Percentiles rank a stretch among this genome's conserved stretches.
Evolutionary conservation across 345 rosid species (phyloP).

Genomic region (Rhodamnia rubescens): DNA sequence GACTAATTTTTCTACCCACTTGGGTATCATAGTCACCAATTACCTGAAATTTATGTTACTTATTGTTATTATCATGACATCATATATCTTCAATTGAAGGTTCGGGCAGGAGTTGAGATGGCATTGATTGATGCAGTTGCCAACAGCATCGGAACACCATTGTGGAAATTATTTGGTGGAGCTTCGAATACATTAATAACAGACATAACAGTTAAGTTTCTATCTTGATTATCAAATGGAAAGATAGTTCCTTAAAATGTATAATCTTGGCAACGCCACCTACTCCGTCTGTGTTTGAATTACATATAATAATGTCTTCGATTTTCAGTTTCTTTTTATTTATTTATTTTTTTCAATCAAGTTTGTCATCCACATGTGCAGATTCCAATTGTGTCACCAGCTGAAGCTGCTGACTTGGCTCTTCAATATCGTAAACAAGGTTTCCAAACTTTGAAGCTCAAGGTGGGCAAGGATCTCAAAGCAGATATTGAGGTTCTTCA

Average conservation of each 20-base stretch:
- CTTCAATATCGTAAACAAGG: slow-evolving; percentile 56
- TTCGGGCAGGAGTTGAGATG: slow-evolving; percentile 88
- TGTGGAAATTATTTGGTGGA: slow-evolving; percentile 90
- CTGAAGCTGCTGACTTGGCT: slow-evolving; percentile 73
- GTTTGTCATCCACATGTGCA: slow-evolving; percentile 7
- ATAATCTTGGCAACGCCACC: not conserved
- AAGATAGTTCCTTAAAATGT: not conserved
- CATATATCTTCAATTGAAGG: slow-evolving; percentile 21
- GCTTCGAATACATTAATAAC: slow-evolving; percentile 56
- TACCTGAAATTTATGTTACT: not conserved
- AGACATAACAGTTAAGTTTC: slow-evolving; percentile 75
- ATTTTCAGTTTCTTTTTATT: not conserved
- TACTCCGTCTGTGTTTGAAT: not conserved
- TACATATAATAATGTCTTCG: not conserved
- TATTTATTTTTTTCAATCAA: not conserved
- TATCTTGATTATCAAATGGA: slow-evolving; percentile 3
- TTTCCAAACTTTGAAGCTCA: slow-evolving; percentile 79
- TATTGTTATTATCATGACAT: not conserved
- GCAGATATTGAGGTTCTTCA: slow-evolving; percentile 73
- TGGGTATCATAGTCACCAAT: not conserved
- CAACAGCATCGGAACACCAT: slow-evolving; percentile 48
- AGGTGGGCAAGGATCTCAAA: slow-evolving; percentile 76
- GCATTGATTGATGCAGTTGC: slow-evolving; percentile 87
- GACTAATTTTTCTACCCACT: not conserved
- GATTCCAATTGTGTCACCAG: slow-evolving; percentile 88